phyloP scores from a whole-genome alignment of 345 rosid species.

The Populus davidiana region DNA sequence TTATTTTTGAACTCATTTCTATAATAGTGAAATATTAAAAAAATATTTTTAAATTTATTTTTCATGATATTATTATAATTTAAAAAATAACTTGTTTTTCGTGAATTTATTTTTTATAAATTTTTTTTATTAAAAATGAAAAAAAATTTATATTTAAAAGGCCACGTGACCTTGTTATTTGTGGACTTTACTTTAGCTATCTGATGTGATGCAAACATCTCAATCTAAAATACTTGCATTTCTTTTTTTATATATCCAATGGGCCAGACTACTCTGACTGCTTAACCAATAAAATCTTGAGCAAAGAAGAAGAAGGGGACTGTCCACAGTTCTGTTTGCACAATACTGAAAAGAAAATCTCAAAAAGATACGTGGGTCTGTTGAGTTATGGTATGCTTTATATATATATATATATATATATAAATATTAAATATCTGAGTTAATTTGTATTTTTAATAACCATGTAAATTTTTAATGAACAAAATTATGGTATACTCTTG shows the following conservation, averaged over 20 bases:
- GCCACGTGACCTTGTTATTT: too few relatives aligned
- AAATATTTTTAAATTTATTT: too few relatives aligned
- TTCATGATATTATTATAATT: rapidly evolving
- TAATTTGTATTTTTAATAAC: too few relatives aligned
- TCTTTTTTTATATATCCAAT: not conserved
- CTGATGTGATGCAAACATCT: not conserved
- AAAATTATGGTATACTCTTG: too few relatives aligned
- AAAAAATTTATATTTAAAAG: too few relatives aligned
- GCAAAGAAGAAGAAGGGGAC: not conserved
- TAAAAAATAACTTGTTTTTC: too few relatives aligned
- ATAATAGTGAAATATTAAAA: too few relatives aligned
- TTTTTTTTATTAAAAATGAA: too few relatives aligned
- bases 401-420: too few relatives aligned
- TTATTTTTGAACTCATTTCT: too few relatives aligned
- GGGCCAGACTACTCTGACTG: not conserved
- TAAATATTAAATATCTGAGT: too few relatives aligned
- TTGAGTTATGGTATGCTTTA: not conserved
- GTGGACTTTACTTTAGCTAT: not conserved
- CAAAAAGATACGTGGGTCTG: not conserved
- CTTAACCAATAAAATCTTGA: not conserved
- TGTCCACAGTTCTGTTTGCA: not conserved
- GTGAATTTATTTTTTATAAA: too few relatives aligned
- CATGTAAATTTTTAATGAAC: rapidly evolving
- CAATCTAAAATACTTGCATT: not conserved
- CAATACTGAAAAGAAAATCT: not conserved